Conservation (phyloP, 805 yeast genomes). For the Ogataea nitratoaversa region DNA sequence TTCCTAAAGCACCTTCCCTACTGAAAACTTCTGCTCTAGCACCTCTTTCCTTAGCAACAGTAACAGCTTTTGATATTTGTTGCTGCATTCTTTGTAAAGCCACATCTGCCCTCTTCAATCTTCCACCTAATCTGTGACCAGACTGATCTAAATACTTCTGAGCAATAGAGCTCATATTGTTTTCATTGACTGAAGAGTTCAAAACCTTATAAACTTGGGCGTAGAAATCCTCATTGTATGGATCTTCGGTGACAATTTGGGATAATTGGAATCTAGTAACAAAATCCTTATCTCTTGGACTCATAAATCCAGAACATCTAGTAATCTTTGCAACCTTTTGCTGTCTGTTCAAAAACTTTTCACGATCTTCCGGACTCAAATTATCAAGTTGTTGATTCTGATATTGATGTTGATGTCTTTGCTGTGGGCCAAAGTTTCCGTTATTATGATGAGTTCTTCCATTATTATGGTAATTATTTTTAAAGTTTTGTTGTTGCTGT, state of each 20-base stretch:
- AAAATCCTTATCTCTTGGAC: slow-evolving; percentile 93
- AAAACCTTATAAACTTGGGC: slow-evolving; percentile 85
- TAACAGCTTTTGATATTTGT: slow-evolving; percentile 94
- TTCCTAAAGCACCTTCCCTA: slow-evolving; percentile 86
- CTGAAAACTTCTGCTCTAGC: slow-evolving; percentile 59
- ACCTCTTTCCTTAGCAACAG: slow-evolving; percentile 80
- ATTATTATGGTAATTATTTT: background rate
- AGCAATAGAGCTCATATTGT: slow-evolving; percentile 76
- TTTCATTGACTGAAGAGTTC: slow-evolving; percentile 52
- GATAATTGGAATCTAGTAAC: slow-evolving; percentile 92
- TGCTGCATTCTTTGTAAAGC: slow-evolving; percentile 97
- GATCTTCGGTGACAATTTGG: slow-evolving; percentile 95
- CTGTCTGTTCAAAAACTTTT: slow-evolving; percentile 60
- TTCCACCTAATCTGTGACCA: slow-evolving; percentile 86
- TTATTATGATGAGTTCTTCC: slow-evolving; percentile 9
- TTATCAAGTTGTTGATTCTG: slow-evolving; percentile 34
- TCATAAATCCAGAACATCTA: slow-evolving; percentile 90
- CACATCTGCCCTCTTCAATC: slow-evolving; percentile 77
- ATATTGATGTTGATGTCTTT: slow-evolving; percentile 24
- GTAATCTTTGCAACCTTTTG: slow-evolving; percentile 72
- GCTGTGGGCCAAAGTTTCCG: slow-evolving; percentile 10
- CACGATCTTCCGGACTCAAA: slow-evolving; percentile 70
- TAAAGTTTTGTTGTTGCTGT: slow-evolving; percentile 5
- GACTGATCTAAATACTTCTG: slow-evolving; percentile 88
- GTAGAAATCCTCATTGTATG: slow-evolving; percentile 94